A percentile compares a stretch with the other conserved stretches of the same genome.
phyloP scores from a whole-genome alignment of 495 filamentous ascomycete species.

The Apiosordaria backusii region DNA sequence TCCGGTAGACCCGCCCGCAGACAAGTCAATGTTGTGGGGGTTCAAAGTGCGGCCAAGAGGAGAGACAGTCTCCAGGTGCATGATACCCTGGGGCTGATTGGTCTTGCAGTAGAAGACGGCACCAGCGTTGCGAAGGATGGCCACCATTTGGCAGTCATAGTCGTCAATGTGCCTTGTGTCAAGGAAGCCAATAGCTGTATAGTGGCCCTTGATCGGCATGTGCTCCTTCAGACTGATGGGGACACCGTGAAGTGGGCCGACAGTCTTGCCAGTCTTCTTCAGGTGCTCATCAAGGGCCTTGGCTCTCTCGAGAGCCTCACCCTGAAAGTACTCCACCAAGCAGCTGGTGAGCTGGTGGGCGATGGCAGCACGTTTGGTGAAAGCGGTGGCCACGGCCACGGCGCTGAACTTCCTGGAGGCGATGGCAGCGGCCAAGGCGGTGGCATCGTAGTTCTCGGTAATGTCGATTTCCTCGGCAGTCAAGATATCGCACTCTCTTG shows the following conservation, averaged over 20 bases:
- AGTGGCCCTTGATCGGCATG: conserved; percentile 57
- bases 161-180: conserved; percentile 30
- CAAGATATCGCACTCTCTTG: conserved; percentile 17
- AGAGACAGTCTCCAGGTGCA: conserved; percentile 32
- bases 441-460: conserved; percentile 50
- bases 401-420: conserved; percentile 35
- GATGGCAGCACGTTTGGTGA: conserved; percentile 44
- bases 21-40: conserved; percentile 55
- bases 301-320: conserved; percentile 55
- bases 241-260: conserved; percentile 65
- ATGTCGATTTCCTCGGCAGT: conserved; percentile 44
- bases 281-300: conserved; percentile 52
- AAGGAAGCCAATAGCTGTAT: conserved; percentile 60
- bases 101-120: conserved; percentile 54
- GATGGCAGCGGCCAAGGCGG: conserved; percentile 39
- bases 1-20: conserved; percentile 62
- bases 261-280: conserved; percentile 45
- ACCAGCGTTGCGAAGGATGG: conserved; percentile 46
- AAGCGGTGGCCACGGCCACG: conserved; percentile 46
- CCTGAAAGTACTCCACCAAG: conserved; percentile 64
- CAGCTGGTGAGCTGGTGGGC: conserved; percentile 48
- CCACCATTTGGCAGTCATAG: conserved; percentile 23
- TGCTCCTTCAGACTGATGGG: conserved; percentile 65
- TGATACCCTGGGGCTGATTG: conserved; percentile 54
- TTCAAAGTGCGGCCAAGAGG: conserved; percentile 59